Conservation (phyloP, 2,329 filamentous ascomycete genomes). For the Fusarium redolens region DNA sequence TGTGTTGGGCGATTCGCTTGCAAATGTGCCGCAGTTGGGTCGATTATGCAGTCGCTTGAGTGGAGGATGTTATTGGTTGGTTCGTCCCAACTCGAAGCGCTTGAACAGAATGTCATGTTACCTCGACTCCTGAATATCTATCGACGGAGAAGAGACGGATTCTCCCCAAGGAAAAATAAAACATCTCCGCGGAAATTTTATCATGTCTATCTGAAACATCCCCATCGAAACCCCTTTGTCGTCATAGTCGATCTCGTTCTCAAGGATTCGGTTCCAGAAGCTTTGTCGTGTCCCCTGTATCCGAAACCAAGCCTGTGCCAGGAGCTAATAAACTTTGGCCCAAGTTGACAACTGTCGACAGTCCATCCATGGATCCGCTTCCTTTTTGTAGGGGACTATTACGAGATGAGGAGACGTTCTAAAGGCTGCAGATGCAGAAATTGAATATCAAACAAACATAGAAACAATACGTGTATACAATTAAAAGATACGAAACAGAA, state of each 20-base stretch:
- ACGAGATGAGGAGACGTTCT: background rate
- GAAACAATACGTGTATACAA: background rate
- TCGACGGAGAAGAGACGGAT: background rate
- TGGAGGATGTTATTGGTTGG: background rate
- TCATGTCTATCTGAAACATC: constrained; percentile 21
- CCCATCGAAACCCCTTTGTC: constrained; percentile 17
- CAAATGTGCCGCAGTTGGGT: constrained; percentile 17
- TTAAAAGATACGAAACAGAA: constrained; percentile 2
- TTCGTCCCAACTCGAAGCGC: constrained; percentile 3
- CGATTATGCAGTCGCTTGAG: background rate
- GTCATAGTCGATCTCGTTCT: constrained; percentile 31
- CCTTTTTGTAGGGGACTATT: constrained; percentile 1
- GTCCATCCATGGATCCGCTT: constrained; percentile 12
- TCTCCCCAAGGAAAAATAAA: background rate
- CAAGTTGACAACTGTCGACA: background rate
- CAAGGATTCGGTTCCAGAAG: constrained; percentile 21
- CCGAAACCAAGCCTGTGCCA: constrained; percentile 4
- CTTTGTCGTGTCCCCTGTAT: constrained; percentile 19
- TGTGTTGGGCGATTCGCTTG: background rate
- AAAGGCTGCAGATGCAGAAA: background rate
- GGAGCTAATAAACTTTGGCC: constrained; percentile 21
- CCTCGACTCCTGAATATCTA: background rate
- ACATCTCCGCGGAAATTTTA: constrained; percentile 6
- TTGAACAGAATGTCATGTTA: constrained; percentile 2
- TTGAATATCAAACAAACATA: background rate